Base-by-base conservation (phyloP, 768 basidiomycete genomes). In the Lactifluus pinguis region DNA sequence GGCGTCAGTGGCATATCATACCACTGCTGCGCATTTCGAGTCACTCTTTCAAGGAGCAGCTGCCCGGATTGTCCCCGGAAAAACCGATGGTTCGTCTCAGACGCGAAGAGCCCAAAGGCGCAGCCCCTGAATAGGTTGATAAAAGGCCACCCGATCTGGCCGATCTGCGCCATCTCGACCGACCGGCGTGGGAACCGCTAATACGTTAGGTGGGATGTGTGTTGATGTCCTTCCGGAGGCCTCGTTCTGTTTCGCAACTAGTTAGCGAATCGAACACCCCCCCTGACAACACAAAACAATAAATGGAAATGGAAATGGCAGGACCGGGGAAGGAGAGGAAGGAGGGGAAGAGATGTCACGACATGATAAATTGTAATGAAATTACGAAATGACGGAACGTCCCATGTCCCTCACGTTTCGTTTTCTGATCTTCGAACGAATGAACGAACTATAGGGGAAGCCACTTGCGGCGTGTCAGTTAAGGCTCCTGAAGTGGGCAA, bases 41-140 rank as follows among this genome's bases (percentile, higher is more conserved):
- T 61, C 55, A 45, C 30, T 25, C 25, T 25, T 25, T 25, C 25
- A 25, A 25, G 30, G 11, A 13, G 6, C 45, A 2, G 10, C 45
- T 36, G 49, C 21, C 21, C 54, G 49, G 49, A 6, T 13, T 39
- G 51, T 58, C 57, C 55, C 58, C 61, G 61, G 61, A 45, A 42
- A 54, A 62, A 53, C 61, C 61, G 56, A 62, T 45, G 52, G 47
- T 8, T 62, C 61, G 61, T 58, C 56, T 62, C 56, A 52, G 57
- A 62, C 42, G 56, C 56, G 52, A 58, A 53, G 60, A 34, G 55
- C 44, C 25, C 61, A 41, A 53, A 53, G 52, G 51, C 52, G 54
- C 49, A 39, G 54, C 55, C 47, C 61, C 61, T 62, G 53, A 41
- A 62, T 58, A 58, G 61, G 56, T 49, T 62, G 61, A 62, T 62